Base-by-base conservation (phyloP, 2,329 filamentous ascomycete genomes). In the Pseudogymnoascus sp. region DNA sequence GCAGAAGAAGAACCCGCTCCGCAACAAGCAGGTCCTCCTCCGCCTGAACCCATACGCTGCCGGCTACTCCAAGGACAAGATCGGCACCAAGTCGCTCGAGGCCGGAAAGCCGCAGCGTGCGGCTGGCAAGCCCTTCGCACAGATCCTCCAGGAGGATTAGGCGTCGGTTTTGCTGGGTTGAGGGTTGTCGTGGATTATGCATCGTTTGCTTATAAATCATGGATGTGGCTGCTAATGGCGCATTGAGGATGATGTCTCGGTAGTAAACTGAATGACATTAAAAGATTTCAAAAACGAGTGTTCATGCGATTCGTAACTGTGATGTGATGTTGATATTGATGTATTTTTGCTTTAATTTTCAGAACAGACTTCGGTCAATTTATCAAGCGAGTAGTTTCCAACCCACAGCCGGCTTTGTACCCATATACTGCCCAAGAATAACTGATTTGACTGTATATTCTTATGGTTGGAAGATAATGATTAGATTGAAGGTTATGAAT, bases 1-100 rank as follows among this genome's bases (percentile, higher is more conserved):
- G 71, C 93, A 97, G 87, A 99, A 99, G 92, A 97, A 97, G 92
- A 99, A 99, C 87, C 94, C 94, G 74, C 92, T 99, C 72, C 85
- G 84, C 81, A 99, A 99, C 89, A 96, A 92, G 87, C 94, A 97
- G 86, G 89, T 99, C 71, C 86, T 97, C 80, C 89, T 99, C 76
- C 89, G 94, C 74, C 89, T 99, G 79, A 99, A 99, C 88, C 94
- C 94, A 68, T 99, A 99, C 81, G 93, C 94, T 71, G 83, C 88
- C 72, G 87, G 90, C 67, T 99, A 95, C 81, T 82, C 87, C 72
- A 90, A 95, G 85, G 85, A 91, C 74, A 88, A 91, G 80, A 78
- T 94, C 64, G 90, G 90, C 69, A 83, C 88, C 78, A 79, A 86
- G 79, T 83, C 86, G 78, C 72, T 84, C 68, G 79, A 85, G 67